Evolutionary conservation across 768 basidiomycete species (phyloP).

Genomic region (Cyclocybe aegerita): DNA sequence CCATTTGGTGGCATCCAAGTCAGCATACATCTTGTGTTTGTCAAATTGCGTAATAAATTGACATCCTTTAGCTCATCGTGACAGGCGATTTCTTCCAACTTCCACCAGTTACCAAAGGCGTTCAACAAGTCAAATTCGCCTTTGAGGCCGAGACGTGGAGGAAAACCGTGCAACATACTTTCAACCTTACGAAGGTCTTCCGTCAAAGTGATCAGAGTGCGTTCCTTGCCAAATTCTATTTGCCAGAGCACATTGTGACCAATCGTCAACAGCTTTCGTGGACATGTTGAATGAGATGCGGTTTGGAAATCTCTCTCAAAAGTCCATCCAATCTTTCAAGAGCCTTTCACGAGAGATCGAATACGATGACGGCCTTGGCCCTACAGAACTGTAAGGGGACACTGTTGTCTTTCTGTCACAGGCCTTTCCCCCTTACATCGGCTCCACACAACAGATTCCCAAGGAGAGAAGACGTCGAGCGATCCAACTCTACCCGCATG

Average conservation of each 20-base stretch:
- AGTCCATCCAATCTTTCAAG: conserved; percentile 72
- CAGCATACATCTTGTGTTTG: neutral
- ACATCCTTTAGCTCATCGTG: conserved; percentile 66
- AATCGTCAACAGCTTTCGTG: conserved; percentile 66
- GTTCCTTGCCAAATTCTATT: conserved; percentile 17
- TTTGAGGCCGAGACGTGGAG: conserved; percentile 88
- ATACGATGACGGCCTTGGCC: conserved; percentile 79
- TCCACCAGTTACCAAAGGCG: conserved; percentile 80
- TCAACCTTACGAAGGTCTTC: conserved; percentile 95
- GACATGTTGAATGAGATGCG: conserved; percentile 99
- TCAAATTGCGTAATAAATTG: neutral
- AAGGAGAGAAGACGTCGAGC: conserved; percentile 87
- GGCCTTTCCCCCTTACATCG: neutral
- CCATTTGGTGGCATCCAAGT: conserved; percentile 97
- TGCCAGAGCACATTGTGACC: neutral
- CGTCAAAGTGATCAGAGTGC: conserved; percentile 88
- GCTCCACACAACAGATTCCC: conserved; percentile 64
- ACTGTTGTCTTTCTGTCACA: neutral
- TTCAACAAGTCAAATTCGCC: conserved; percentile 72
- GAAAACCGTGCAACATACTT: conserved; percentile 72
- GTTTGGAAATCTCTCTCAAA: conserved; percentile 67
- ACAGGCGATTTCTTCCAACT: conserved; percentile 99
- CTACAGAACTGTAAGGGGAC: conserved; percentile 81
- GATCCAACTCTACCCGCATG: conserved; percentile 76
- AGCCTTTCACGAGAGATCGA: conserved; percentile 65